A percentile compares a stretch with the other conserved stretches of the same genome.
Evolutionary conservation across 768 basidiomycete species (phyloP).

Genomic region (Chiua virens): DNA sequence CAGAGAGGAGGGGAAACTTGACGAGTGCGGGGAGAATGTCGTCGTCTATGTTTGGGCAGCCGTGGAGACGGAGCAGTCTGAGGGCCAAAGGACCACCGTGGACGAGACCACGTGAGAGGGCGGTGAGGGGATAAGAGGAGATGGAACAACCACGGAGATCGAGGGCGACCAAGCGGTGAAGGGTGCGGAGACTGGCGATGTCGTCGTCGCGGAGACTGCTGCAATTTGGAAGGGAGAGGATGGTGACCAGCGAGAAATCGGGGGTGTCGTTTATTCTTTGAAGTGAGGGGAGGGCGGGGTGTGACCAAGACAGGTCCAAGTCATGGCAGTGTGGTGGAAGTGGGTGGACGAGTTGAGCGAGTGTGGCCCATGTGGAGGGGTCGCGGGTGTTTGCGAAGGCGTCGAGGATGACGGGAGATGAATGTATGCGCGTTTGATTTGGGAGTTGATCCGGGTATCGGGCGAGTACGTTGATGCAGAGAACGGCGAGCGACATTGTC

Average conservation of each 20-base stretch:
- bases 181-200: constrained; percentile 46
- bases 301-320: constrained; percentile 51
- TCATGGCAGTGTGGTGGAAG: constrained; percentile 42
- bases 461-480: constrained; percentile 49
- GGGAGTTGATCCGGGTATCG: constrained; percentile 41
- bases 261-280: constrained; percentile 54
- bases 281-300: constrained; percentile 53
- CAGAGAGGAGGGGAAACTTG: constrained; percentile 58
- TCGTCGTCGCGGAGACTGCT: constrained; percentile 57
- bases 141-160: constrained; percentile 59
- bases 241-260: constrained; percentile 62
- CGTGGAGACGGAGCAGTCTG: constrained; percentile 54
- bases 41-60: constrained; percentile 52
- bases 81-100: constrained; percentile 53
- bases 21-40: constrained; percentile 40
- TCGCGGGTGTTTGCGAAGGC: constrained; percentile 37
- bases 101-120: constrained; percentile 49
- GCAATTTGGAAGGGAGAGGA: constrained; percentile 60
- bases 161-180: constrained; percentile 61
- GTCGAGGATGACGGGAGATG: constrained; percentile 45
- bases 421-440: constrained; percentile 38
- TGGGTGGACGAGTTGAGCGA: constrained; percentile 58
- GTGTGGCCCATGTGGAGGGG: constrained; percentile 60
- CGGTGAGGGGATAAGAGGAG: constrained; percentile 50
- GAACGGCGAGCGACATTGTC: constrained; percentile 49